Evolutionary conservation across 1,284 basidiomycete genomes (phyloP).

Genomic region (Volvariella surrecta): DNA sequence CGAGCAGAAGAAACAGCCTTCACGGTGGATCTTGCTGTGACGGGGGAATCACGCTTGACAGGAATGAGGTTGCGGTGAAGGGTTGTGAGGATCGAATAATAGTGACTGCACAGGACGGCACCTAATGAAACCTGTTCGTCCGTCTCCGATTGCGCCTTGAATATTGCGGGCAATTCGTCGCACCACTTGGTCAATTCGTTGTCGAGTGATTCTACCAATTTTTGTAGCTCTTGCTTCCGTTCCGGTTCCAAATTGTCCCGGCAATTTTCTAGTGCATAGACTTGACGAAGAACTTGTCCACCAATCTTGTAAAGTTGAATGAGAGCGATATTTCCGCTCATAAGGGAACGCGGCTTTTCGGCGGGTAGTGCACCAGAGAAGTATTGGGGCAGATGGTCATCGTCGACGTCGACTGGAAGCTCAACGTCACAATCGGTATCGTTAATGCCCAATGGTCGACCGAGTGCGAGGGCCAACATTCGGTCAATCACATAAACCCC

Average conservation of each 20-base stretch:
- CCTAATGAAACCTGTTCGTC: slow-evolving; percentile 79
- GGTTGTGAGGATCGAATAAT: slow-evolving; percentile 83
- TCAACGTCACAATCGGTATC: slow-evolving; percentile 80
- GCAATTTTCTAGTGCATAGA: slow-evolving; percentile 71
- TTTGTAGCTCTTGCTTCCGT: slow-evolving; percentile 63
- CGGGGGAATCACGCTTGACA: slow-evolving; percentile 58
- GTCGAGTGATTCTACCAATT: slow-evolving; percentile 70
- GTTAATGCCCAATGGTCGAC: slow-evolving; percentile 72
- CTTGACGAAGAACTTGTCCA: slow-evolving; percentile 73
- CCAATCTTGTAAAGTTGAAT: slow-evolving; percentile 76
- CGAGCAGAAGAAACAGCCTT: slow-evolving; percentile 75
- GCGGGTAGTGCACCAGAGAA: slow-evolving; percentile 52
- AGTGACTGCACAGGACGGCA: slow-evolving; percentile 83
- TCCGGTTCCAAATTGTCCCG: slow-evolving; percentile 68
- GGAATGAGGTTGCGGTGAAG: slow-evolving; percentile 85
- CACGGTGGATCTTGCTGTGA: slow-evolving; percentile 58
- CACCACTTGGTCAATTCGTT: slow-evolving; percentile 74
- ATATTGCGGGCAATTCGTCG: slow-evolving; percentile 61
- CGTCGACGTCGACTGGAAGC: slow-evolving; percentile 73
- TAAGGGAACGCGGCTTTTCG: slow-evolving; percentile 53
- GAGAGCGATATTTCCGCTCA: slow-evolving; percentile 74
- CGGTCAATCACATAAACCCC: slow-evolving; percentile 82
- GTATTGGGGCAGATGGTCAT: slow-evolving; percentile 65
- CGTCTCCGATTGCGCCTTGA: slow-evolving; percentile 65
- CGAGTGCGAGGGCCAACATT: slow-evolving; percentile 82